These are phyloP conservation scores for Pneumocystis murina DNA, from an alignment of 1,139 yeast species.

Conservation along the genomic window DNA sequence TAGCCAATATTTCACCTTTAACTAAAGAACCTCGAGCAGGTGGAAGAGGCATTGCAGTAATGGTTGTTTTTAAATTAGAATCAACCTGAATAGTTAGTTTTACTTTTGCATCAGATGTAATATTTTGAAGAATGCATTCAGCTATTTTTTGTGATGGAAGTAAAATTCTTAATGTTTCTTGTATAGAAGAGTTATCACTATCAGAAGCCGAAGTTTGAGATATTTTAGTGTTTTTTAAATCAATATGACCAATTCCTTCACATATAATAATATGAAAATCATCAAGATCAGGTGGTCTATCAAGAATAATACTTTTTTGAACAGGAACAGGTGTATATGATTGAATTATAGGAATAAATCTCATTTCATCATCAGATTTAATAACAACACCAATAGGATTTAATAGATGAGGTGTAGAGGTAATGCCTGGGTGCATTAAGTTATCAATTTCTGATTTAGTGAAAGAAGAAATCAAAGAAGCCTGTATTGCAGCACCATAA, in stretches of 20 bases:
- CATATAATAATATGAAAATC: constrained; percentile 55
- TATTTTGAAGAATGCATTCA: constrained; percentile 59
- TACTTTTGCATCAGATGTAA: constrained; percentile 45
- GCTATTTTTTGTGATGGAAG: constrained; percentile 51
- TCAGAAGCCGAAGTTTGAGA: constrained; percentile 23
- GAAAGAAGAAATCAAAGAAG: constrained; percentile 66
- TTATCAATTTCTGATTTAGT: constrained; percentile 79
- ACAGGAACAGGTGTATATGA: constrained; percentile 87
- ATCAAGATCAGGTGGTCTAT: constrained; percentile 36
- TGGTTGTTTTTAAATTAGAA: constrained; percentile 67
- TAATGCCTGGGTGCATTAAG: constrained; percentile 70
- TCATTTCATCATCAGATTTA: constrained; percentile 38
- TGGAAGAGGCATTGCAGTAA: constrained; percentile 60
- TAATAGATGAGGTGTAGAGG: constrained; percentile 75
- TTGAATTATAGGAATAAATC: constrained; percentile 56
- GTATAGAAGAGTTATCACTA: constrained; percentile 64
- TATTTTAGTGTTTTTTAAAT: constrained; percentile 10
- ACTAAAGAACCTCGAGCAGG: neutral
- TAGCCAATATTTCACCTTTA: neutral
- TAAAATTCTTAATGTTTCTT: constrained; percentile 55
- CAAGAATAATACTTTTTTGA: constrained; percentile 55
- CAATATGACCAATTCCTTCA: constrained; percentile 41
- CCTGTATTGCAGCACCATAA: constrained; percentile 96
- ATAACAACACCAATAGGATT: constrained; percentile 78
- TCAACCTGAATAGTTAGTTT: constrained; percentile 76